Base-by-base conservation (phyloP, 163 green algal genomes). In the Prototheca wickerhamii region DNA sequence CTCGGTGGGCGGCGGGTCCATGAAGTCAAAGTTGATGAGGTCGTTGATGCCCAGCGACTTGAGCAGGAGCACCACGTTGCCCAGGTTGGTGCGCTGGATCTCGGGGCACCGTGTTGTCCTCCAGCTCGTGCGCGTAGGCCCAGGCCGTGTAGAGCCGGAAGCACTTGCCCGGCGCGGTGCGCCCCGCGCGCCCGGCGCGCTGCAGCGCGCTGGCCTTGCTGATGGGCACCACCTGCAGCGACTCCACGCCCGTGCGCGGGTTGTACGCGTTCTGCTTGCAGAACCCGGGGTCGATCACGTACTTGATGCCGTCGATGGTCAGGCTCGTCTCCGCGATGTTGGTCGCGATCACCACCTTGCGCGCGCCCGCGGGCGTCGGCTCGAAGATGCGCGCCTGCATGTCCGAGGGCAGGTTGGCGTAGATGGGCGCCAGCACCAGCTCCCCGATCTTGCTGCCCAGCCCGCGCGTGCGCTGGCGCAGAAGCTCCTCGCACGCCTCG, bases 11-110 rank as follows among this genome's bases (percentile, higher is more conserved):
- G 93, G 93, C 15, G 91, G 91, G 79, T 99, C 93, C 90, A 99
- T 97, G 86, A 99, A 99, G 74, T 98, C 90, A 77, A 99, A 99
- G 76, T 91, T 88, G 72, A 98, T 87, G 30, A 98, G 75, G 80
- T 98, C 89, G 75, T 98, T 90, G 70, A 99, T 97, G 61, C 90
- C 89, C 55, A 98, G 75, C 3, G 61, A 79, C 72, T 86, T 89
- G 65, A 95, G 88, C 69, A 95, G 83, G 73, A 93, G 82, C 64
- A 94, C 87, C 65, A 93, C 84, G 66, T 95, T 96, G 60, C 77
- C 89, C n/a, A 98, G 77, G 72, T 97, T 98, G 37, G 90, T 95
- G 31, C 91, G 74, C 76, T 96, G 89, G 63, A 68, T 96, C 79
- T 98, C 93, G 21, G n/a, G 92, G 88, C 58, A 93, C 82, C 6